These are phyloP conservation scores for Phytophthora crassamura DNA, from an alignment of 352 stramenopile genomes.

Conservation along the genomic window DNA sequence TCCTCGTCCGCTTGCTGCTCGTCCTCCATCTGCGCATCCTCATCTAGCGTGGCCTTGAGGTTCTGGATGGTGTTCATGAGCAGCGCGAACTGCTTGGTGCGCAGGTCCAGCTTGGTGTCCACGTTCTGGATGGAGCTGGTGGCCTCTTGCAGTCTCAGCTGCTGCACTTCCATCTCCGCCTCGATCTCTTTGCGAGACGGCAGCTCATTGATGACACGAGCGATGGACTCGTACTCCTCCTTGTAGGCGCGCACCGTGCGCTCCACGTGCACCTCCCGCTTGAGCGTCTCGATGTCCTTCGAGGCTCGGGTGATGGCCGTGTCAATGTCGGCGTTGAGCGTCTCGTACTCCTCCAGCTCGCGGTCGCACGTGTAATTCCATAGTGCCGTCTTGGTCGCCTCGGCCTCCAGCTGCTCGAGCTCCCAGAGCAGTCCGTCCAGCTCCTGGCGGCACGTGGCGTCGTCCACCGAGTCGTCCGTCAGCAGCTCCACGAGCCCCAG, in stretches of 20 bases:
- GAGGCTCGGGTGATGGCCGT: constrained; percentile 65
- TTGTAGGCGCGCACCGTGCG: constrained; percentile 85
- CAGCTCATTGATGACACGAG: constrained; percentile 83
- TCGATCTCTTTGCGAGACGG: constrained; percentile 68
- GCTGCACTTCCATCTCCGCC: constrained; percentile 63
- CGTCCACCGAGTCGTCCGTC: constrained; percentile 68
- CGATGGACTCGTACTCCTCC: constrained; percentile 90
- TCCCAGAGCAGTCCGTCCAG: constrained; percentile 86
- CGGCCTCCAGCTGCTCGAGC: constrained; percentile 85
- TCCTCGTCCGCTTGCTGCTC: constrained; percentile 69
- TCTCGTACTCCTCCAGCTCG: constrained; percentile 85
- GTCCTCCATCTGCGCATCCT: constrained; percentile 70
- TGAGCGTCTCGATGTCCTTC: constrained; percentile 81
- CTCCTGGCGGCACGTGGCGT: constrained; percentile 64
- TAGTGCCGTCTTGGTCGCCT: constrained; percentile 84
- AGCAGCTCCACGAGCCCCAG: constrained; percentile 69
- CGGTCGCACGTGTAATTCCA: constrained; percentile 83
- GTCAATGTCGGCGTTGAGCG: constrained; percentile 84
- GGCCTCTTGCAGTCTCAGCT: constrained; percentile 65
- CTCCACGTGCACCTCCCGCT: constrained; percentile 76
- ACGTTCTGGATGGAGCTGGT: constrained; percentile 60
- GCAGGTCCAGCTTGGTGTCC: constrained; percentile 69
- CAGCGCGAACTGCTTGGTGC: constrained; percentile 82
- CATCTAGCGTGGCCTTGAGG: constrained; percentile 78
- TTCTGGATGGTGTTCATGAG: constrained; percentile 89